Base-by-base conservation (phyloP, 352 stramenopile species). In the Phytophthora sojae region DNA sequence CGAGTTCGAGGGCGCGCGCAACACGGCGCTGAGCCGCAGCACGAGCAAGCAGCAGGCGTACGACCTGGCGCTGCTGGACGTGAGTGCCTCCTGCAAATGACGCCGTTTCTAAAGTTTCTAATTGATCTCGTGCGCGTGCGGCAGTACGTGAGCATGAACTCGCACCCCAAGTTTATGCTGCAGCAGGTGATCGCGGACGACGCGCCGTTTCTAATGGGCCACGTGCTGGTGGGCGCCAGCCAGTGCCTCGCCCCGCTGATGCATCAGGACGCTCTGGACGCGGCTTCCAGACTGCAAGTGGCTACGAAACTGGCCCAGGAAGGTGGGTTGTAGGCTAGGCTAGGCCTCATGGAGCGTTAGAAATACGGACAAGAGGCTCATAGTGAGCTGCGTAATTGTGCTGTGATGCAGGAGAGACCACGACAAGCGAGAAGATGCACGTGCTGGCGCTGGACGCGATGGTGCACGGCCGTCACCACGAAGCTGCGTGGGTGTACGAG, bases 141-240 rank as follows among this genome's bases (percentile, higher is more conserved):
- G 30, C 19, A 94, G 85, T 95, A 91, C 63, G 87, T 92, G 32
- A 79, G 81, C 37, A 93, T 95, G 87, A 95, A 93, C 45, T 78
- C 82, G 58, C 81, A 93, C 64, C 87, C 87, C 15, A 92, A 92
- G 69, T 82, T 87, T 61, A 83, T 90, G 75, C 67, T 94, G 55
- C 81, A 89, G 25, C 79, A 92, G 73, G 78, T 92, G 29, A 57
- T 96, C 39, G 74, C 75, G 7, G 77, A 90, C 25, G 81, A 93
- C 47, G 67, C 52, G n/a, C 45, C 76, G 17, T 95, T 94, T 59
- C 69, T 96, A 29, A 96, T 96, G 88, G 89, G 88, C 49, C 88
- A 94, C 51, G 85, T 95, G 56, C 88, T 96, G 14, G 86, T 96
- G 4, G 88, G 81, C 21, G 75, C 85, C 11, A 96, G 88, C 42